These are phyloP conservation scores for Geum urbanum DNA, from an alignment of 306 rosid genomes.

Conservation along the genomic window DNA sequence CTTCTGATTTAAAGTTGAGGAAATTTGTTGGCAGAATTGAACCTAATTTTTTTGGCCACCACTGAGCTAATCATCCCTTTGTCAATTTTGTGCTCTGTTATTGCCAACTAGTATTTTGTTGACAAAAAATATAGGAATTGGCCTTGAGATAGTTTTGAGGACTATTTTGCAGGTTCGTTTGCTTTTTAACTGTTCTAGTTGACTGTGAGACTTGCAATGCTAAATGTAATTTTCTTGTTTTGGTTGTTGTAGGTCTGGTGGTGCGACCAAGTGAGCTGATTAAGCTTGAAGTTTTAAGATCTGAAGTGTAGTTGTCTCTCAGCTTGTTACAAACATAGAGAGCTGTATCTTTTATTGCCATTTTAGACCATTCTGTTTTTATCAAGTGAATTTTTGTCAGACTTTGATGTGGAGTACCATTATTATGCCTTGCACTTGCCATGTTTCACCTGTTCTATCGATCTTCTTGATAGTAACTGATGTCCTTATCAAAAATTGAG, in stretches of 20 bases:
- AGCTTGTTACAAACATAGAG: not conserved
- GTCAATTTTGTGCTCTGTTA: not conserved
- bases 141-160: not conserved
- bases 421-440: too few species aligned
- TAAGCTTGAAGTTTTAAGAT: not conserved
- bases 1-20: constrained; percentile 63
- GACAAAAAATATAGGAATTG: not conserved
- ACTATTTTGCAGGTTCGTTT: not conserved
- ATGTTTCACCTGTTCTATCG: too few species aligned
- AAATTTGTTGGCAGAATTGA: constrained; percentile 67
- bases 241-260: constrained; percentile 15
- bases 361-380: constrained; percentile 1
- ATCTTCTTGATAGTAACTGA: too few species aligned
- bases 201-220: not conserved
- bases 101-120: not conserved
- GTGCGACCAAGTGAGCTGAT: constrained; percentile 5
- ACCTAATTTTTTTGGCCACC: constrained; percentile 49
- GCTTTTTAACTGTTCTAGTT: not conserved
- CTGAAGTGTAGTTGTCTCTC: constrained; percentile 3
- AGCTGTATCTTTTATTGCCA: not conserved
- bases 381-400: not conserved
- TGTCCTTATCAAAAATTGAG: too few species aligned
- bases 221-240: not conserved
- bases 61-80: constrained; percentile 36
- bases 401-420: too few species aligned